Conservation (phyloP, 176 grass and related monocot genomes). For the Avena insularis region DNA sequence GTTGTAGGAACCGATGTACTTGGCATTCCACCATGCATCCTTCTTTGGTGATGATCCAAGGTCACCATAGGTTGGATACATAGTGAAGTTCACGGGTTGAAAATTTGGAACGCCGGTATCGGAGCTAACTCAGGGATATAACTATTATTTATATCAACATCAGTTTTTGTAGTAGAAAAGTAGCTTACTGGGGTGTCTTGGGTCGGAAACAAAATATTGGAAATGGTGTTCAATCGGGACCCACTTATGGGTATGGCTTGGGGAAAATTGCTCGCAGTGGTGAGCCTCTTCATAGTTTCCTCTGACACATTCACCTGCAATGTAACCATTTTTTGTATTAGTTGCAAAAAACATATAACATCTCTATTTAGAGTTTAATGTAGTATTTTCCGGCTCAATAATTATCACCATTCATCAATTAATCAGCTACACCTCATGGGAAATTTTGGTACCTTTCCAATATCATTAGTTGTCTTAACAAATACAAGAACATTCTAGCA, state of each 20-base stretch:
- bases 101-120: background rate
- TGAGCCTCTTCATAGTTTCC: slow-evolving; percentile 62
- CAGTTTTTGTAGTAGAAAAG: background rate
- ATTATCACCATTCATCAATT: background rate
- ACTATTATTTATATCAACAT: background rate
- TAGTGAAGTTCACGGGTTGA: background rate
- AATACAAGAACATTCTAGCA: background rate
- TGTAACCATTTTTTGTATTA: slow-evolving; percentile 11
- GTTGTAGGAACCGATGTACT: background rate
- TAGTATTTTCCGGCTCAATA: background rate
- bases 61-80: slow-evolving; percentile 16
- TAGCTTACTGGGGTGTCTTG: slow-evolving; percentile 41
- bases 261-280: slow-evolving; percentile 11
- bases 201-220: slow-evolving; percentile 35
- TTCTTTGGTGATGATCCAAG: slow-evolving; percentile 54
- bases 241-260: slow-evolving; percentile 18
- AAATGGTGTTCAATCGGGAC: background rate
- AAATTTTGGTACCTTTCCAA: background rate
- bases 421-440: background rate
- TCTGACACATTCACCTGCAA: slow-evolving; percentile 80
- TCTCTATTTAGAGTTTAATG: slow-evolving; percentile 8
- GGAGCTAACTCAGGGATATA: background rate
- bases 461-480: background rate
- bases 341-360: background rate
- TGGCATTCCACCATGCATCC: background rate